Base-by-base conservation (phyloP, 306 rosid species). In the Dalbergia cultrata region DNA sequence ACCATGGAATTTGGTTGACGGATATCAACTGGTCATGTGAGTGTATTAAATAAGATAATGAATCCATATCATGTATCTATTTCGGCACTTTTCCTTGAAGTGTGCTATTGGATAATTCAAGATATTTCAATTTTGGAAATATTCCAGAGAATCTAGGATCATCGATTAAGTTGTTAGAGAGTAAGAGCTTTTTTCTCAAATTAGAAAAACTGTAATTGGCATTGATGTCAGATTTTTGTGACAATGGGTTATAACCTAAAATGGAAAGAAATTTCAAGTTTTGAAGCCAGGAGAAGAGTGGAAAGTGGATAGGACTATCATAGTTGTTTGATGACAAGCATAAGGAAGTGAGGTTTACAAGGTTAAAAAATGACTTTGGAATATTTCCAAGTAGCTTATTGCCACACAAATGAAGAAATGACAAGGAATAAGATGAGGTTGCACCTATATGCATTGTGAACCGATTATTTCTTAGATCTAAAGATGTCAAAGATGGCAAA, bases 71-170 rank as follows among this genome's bases (percentile, higher is more conserved):
- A 17, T 0, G 18, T 14, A 81, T 3, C 87, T 87, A 82, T 14
- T 79, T 14, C 3, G 84, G 79, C 56, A 86, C 18, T 0, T 1
- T 26, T 9, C 80, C 84, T 0, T 1, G 5, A 34, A 78, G 73
- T 41, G 18, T 60, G 54, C 63, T 78, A 35, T 69, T 21, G 13
- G 89, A 82, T 21, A 86, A 77, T 17, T 81, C 63, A n/a, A 85
- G 37, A 0, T 0, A 9, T 1, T 0, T 1, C 34, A 71, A 71
- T 4, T 0, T 34, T 11, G 76, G 76, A 8, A 71, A 56, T 33
- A 53, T 17, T n/a, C 9, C 34, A 0, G 34, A 53, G 6, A 34
- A 33, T 8, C n/a, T 34, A 2, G 64, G 33, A 71, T 10, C 31
- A 10, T 31, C 64, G 17, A 13, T 71, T 3, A 71, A 16, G 9